These are phyloP conservation scores for Amniculicola lignicola DNA, from an alignment of 495 filamentous ascomycete genomes.

Conservation along the genomic window DNA sequence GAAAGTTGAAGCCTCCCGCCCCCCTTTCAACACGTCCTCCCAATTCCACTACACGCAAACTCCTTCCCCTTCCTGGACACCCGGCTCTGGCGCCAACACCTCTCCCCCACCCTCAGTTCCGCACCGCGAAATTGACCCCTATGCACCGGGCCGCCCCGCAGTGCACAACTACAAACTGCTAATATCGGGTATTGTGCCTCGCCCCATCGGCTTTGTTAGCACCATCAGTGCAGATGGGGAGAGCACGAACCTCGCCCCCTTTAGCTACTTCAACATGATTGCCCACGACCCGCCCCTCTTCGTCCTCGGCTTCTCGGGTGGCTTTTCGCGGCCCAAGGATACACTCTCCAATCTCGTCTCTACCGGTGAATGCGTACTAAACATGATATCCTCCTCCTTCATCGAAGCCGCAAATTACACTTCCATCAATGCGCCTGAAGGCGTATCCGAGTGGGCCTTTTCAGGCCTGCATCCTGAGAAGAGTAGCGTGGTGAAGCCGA, in stretches of 20 bases:
- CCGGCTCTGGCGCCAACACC: constrained; percentile 73
- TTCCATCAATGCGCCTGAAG: constrained; percentile 73
- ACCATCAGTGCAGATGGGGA: constrained; percentile 58
- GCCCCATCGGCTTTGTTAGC: constrained; percentile 67
- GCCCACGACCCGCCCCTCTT: constrained; percentile 90
- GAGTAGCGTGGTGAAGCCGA: constrained; percentile 61
- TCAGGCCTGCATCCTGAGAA: constrained; percentile 71
- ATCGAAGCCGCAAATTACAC: constrained; percentile 84
- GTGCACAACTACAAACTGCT: constrained; percentile 88
- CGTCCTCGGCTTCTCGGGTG: constrained; percentile 64
- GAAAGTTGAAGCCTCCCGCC: constrained; percentile 67
- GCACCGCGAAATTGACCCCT: constrained; percentile 80
- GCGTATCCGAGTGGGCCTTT: constrained; percentile 75
- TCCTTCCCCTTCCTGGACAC: constrained; percentile 69
- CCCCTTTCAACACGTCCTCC: constrained; percentile 56
- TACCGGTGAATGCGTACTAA: constrained; percentile 65
- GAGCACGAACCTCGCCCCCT: constrained; percentile 76
- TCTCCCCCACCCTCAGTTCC: constrained; percentile 45
- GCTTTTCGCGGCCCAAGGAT: constrained; percentile 62
- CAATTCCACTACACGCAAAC: constrained; percentile 63
- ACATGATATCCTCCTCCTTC: constrained; percentile 80
- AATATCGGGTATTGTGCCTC: constrained; percentile 79
- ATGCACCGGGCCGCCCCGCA: constrained; percentile 63
- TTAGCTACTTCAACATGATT: constrained; percentile 78
- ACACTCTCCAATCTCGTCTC: constrained; percentile 69